Evolutionary conservation across 192 early-diverging fungal genomes (phyloP), one percentile per base, ranked within the genome.

Genomic region (Coemansia sp.): DNA sequence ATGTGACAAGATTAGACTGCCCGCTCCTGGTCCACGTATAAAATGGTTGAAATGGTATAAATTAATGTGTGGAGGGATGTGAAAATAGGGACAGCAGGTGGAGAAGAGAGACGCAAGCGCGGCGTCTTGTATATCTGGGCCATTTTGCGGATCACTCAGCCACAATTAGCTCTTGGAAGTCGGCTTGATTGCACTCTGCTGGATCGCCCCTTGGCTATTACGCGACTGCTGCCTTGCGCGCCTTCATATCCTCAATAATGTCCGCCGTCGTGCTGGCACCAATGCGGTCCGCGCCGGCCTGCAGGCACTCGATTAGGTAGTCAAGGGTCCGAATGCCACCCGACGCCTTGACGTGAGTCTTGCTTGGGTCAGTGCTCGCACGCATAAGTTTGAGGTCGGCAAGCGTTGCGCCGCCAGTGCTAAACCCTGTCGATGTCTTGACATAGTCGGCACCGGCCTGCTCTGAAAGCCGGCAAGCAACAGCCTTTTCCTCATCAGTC

Each of bases 391-490:
- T 60, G 30, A 82, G 59, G 15, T 84, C 79, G 1, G 63, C 71
- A 10, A 81, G 38, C 1, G 70, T 81, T 8, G 77, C 79, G 2
- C 83, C 83, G 10, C 77, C 69, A 10, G 62, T 58, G 42, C 78
- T 74, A 34, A 84, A 84, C 14, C 83, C 83, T 1, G 83, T 82
- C 4, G 81, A 82, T 5, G 83, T 84, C 71, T 84, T 84, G 29
- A 84, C 83, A 46, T 81, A 84, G 19, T 84, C 71, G 4, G 83
- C 79, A 13, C 83, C 81, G 3, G 83, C 81, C 15, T 70, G 58
- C 19, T 75, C 70, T 0, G 68, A 36, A 7, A 70, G 36, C 48
- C 52, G 36, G 37, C 83, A 82, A 0, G 79, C 81, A 4, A 47
- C 18, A 10, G 70, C 38, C 51, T 80, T 84, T 46, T 84, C 81